Evolutionary conservation across 2,329 filamentous ascomycete species (phyloP).

Genomic region (Colletotrichum falcatum): DNA sequence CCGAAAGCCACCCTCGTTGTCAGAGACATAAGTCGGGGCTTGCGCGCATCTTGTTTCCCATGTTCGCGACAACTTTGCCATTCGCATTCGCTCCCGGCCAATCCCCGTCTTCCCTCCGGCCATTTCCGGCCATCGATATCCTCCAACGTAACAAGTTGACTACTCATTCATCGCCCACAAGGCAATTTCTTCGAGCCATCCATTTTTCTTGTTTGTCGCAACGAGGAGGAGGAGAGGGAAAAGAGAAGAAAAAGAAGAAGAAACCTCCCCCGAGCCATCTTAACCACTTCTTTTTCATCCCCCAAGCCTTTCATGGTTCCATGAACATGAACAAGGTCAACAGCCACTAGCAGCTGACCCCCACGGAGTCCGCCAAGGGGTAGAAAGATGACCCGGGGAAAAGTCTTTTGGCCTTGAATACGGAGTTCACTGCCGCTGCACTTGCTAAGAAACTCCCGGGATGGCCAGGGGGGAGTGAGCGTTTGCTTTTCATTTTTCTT

Average conservation of each 20-base stretch:
- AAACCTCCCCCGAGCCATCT: too few species aligned
- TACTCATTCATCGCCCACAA: not conserved
- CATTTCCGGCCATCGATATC: slow-evolving; percentile 6
- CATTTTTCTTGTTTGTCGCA: not conserved
- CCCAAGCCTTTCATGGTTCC: slow-evolving; percentile 11
- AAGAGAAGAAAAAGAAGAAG: not conserved
- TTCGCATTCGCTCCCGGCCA: slow-evolving; percentile 13
- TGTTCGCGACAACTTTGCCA: slow-evolving; percentile 1
- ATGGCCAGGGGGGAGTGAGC: slow-evolving; percentile 4
- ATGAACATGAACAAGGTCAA: not conserved
- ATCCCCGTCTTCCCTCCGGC: not conserved
- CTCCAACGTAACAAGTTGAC: not conserved
- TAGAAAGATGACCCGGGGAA: slow-evolving; percentile 18
- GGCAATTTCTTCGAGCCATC: not conserved
- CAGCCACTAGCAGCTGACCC: slow-evolving; percentile 26
- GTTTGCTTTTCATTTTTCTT: not conserved
- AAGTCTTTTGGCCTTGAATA: slow-evolving; percentile 29
- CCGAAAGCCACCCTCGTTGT: not conserved
- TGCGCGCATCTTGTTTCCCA: not conserved
- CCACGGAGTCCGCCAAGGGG: slow-evolving; percentile 28
- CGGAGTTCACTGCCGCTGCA: slow-evolving; percentile 26
- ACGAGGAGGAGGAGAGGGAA: too few species aligned
- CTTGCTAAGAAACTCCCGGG: slow-evolving; percentile 19
- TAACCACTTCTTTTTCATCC: not conserved
- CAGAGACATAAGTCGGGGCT: not conserved